These are phyloP conservation scores for Sequoiadendron giganteum DNA, from an alignment of 75 land plant genomes.

Conservation along the genomic window DNA sequence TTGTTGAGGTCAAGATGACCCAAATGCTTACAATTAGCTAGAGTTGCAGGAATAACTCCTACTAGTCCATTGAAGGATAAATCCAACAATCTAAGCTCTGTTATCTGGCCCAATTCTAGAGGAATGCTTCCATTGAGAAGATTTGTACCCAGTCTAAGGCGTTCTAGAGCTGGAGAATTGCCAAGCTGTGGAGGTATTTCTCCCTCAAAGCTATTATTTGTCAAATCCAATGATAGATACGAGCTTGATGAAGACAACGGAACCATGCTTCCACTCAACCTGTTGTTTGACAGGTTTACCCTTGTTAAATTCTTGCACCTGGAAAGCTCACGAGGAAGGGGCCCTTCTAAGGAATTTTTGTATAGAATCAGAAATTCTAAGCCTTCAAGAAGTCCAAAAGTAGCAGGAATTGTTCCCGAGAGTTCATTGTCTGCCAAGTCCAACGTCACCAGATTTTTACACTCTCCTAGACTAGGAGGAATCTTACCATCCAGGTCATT, in stretches of 20 bases:
- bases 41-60: slow-evolving; percentile 38
- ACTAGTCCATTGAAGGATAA: slow-evolving; percentile 52
- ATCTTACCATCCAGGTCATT: slow-evolving; percentile 68
- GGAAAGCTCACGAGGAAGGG: slow-evolving; percentile 50
- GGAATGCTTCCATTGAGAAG: slow-evolving; percentile 62
- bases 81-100: slow-evolving; percentile 45
- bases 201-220: slow-evolving; percentile 72
- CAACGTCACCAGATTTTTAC: slow-evolving; percentile 47
- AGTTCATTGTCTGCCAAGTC: slow-evolving; percentile 67
- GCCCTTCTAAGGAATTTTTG: slow-evolving; percentile 71
- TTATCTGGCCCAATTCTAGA: slow-evolving; percentile 38
- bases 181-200: slow-evolving; percentile 47
- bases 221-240: slow-evolving; percentile 49
- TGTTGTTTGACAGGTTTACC: slow-evolving; percentile 69
- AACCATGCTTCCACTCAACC: slow-evolving; percentile 47
- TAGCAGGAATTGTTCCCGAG: slow-evolving; percentile 52
- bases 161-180: slow-evolving; percentile 33
- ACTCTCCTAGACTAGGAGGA: slow-evolving; percentile 69
- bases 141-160: slow-evolving; percentile 66
- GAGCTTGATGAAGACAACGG: slow-evolving; percentile 40
- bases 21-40: slow-evolving; percentile 42
- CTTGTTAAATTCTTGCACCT: slow-evolving; percentile 43
- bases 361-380: slow-evolving; percentile 46
- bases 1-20: slow-evolving; percentile 40
- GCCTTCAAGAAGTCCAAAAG: slow-evolving; percentile 44